Evolutionary conservation across 345 rosid species (phyloP).

Genomic region (Salix suchowensis): DNA sequence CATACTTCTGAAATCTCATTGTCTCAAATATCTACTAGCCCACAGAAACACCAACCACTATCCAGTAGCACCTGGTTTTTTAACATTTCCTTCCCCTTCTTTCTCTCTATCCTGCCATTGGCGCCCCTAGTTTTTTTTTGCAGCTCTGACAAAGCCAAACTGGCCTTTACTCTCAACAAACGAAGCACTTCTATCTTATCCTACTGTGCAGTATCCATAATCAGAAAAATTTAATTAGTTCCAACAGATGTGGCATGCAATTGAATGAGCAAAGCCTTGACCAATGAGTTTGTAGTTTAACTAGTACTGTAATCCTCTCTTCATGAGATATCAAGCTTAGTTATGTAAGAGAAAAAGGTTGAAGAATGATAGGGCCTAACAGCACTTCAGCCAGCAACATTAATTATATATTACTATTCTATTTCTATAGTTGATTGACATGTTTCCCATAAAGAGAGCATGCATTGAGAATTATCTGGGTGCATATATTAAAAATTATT

Average conservation of each 20-base stretch:
- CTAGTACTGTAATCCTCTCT: no score
- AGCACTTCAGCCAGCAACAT: no score
- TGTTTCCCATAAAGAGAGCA: neutral
- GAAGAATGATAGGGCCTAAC: no score
- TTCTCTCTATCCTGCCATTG: neutral
- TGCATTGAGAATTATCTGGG: neutral
- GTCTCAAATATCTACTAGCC: constrained; percentile 10
- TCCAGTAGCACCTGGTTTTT: constrained; percentile 33
- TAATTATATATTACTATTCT: neutral
- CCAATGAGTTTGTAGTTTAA: no score
- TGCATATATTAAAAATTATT: neutral
- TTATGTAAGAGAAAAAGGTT: no score
- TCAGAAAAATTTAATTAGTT: neutral
- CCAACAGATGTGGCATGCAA: neutral
- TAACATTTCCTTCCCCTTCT: neutral
- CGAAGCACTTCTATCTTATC: neutral
- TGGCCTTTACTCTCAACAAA: neutral
- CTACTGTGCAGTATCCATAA: neutral
- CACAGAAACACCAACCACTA: constrained; percentile 19
- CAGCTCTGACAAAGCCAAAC: constrained; percentile 1
- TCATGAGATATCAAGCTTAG: no score
- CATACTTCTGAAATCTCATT: neutral
- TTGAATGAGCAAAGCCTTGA: neutral
- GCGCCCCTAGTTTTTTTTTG: constrained; percentile 13
- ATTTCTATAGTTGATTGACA: no score